Evolutionary conservation across 2,329 filamentous ascomycete genomes (phyloP), one percentile per base, ranked within the genome.

Genomic region (Karstenula rhodostoma): DNA sequence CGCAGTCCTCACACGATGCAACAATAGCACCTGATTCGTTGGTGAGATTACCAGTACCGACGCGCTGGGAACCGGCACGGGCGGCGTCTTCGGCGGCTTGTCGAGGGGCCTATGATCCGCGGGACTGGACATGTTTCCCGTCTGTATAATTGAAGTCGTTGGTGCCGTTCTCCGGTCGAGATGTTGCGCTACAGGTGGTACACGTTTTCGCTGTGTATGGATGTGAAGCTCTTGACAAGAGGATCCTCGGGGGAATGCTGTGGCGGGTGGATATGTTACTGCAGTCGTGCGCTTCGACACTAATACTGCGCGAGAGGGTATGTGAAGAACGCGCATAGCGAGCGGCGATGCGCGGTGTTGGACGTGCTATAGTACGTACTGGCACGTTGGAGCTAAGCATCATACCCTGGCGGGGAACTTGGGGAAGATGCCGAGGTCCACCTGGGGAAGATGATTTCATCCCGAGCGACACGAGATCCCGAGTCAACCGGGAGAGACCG

Each of bases 31-130:
- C 76, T 97, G 89, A 76, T 98, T 97, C 53, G 85, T 84, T 0
- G 93, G 90, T 0, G 95, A 97, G 50, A 99, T 83, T 15, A 98
- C 85, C 35, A 98, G 82, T 49, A 98, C 88, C 86, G 86, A 88
- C 13, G 89, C 86, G 74, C 89, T 92, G 2, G 90, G 89, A 54
- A 86, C 81, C 2, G 89, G 86, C 22, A 82, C 63, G 1, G 81
- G 69, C 5, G 79, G 77, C 23, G 68, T 64, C 62, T 81, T 81
- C 50, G 66, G 58, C 10, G 68, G 61, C 49, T 72, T 72, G 51
- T 74, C 75, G 4, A 69, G 61, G 25, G 71, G 71, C 52, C 65
- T 62, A 37, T 76, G 74, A 33, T 76, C 72, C 59, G 72, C 70
- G 32, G 73, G 63, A 22, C 71, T 70, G 46, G 73, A 75, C 73